Conservation (phyloP, 2,329 filamentous ascomycete genomes). For the Exophiala xenobiotica region DNA sequence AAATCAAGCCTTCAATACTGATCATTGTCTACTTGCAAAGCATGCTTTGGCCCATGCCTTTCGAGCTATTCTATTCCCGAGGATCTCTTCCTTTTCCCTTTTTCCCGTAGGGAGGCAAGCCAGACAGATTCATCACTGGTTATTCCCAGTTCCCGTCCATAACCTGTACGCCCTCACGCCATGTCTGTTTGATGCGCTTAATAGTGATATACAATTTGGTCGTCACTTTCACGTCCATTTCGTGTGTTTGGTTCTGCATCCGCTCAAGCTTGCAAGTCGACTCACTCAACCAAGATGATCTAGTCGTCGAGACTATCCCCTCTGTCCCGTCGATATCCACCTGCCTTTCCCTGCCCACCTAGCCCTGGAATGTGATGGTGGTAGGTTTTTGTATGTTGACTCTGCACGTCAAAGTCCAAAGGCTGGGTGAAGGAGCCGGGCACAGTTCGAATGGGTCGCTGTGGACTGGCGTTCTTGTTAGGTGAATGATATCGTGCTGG, state of each 20-base stretch:
- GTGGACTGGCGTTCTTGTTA: constrained; percentile 20
- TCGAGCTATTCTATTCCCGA: no score
- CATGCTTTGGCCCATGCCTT: no score
- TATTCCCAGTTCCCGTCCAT: no score
- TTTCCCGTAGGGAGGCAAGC: no score
- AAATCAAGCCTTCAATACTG: no score
- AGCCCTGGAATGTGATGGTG: constrained; percentile 58
- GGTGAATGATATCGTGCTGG: constrained; percentile 22
- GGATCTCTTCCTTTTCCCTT: no score
- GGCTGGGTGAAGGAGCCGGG: constrained; percentile 46
- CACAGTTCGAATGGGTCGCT: constrained; percentile 29
- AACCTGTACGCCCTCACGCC: neutral
- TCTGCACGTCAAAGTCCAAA: constrained; percentile 43
- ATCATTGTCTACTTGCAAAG: no score
- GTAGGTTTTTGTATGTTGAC: constrained; percentile 51
- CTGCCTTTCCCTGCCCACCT: constrained; percentile 23
- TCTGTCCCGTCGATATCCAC: constrained; percentile 28
- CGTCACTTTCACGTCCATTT: constrained; percentile 5
- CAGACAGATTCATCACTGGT: no score
- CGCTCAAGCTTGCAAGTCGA: neutral
- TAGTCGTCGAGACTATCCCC: constrained; percentile 29
- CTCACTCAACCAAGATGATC: constrained; percentile 2
- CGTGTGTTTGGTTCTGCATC: neutral
- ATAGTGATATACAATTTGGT: constrained; percentile 6
- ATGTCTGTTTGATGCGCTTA: neutral